Conservation (phyloP, 345 rosid species). For the Mangifera indica region DNA sequence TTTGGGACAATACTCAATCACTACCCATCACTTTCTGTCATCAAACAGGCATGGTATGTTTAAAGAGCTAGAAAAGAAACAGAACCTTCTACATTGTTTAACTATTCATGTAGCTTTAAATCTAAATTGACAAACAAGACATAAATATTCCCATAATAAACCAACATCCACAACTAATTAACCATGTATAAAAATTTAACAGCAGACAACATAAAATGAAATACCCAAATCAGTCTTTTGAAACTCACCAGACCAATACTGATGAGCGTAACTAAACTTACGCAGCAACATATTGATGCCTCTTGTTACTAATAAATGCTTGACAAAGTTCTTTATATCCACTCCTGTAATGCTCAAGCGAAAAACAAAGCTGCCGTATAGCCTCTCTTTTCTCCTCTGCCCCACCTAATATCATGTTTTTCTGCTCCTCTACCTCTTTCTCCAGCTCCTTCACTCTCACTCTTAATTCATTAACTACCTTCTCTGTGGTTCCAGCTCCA, state of each 20-base stretch:
- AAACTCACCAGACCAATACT: constrained; percentile 1
- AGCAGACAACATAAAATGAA: constrained; percentile 12
- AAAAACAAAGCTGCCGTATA: constrained; percentile 83
- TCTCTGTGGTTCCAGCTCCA: constrained; percentile 32
- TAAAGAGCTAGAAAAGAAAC: not conserved
- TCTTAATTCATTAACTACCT: constrained; percentile 37
- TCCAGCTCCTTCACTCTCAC: constrained; percentile 43
- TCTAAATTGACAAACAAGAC: not conserved
- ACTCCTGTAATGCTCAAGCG: constrained; percentile 72
- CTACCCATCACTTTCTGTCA: no score
- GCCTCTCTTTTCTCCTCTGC: constrained; percentile 86
- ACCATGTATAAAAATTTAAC: not conserved
- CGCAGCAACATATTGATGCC: constrained; percentile 36
- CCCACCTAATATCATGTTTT: constrained; percentile 38
- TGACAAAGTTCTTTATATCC: constrained; percentile 59
- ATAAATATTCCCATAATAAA: not conserved
- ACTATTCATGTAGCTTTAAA: not conserved
- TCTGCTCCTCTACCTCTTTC: constrained; percentile 53
- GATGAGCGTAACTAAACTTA: constrained; percentile 19
- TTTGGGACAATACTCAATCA: no score
- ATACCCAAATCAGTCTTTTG: not conserved
- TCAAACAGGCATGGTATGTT: no score
- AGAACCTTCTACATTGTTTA: not conserved
- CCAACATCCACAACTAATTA: not conserved
- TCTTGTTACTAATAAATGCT: constrained; percentile 43